phyloP scores from a whole-genome alignment of 371 early-diverging fungal genomes.

The Nematocida homosporus region DNA sequence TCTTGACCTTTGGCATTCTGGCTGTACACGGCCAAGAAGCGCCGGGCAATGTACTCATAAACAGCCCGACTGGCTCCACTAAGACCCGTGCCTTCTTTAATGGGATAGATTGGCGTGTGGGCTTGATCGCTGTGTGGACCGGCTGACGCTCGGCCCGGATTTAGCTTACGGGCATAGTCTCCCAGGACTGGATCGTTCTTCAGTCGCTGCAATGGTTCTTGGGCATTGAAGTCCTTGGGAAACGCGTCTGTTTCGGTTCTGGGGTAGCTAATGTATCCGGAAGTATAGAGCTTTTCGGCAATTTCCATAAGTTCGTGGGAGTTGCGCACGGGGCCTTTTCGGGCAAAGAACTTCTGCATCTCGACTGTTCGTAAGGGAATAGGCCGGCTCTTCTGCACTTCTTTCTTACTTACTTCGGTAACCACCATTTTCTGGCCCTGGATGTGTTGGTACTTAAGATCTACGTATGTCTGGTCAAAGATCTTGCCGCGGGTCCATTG shows the following conservation, averaged over 20 bases:
- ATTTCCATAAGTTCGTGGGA: conserved; percentile 79
- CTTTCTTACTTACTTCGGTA: conserved; percentile 71
- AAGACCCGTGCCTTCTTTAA: conserved; percentile 71
- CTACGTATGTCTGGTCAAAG: conserved; percentile 67
- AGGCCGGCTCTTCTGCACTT: conserved; percentile 89
- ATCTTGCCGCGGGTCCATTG: conserved; percentile 64
- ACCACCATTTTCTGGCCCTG: conserved; percentile 3
- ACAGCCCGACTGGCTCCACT: conserved; percentile 72
- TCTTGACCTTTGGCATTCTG: conserved; percentile 84
- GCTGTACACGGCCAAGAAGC: conserved; percentile 87
- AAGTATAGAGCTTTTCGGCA: conserved; percentile 55
- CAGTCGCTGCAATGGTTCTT: conserved; percentile 59
- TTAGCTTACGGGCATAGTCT: conserved; percentile 40
- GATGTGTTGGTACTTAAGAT: conserved; percentile 15
- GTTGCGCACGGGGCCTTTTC: conserved; percentile 68
- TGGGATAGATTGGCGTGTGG: conserved; percentile 98
- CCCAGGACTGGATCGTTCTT: conserved; percentile 53
- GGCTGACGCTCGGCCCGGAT: conserved; percentile 71
- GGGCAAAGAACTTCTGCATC: conserved; percentile 68
- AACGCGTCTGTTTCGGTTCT: conserved; percentile 97
- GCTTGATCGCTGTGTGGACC: conserved; percentile 92
- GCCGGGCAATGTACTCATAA: conserved; percentile 81
- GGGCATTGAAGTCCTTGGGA: conserved; percentile 74
- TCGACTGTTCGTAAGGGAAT: conserved; percentile 72
- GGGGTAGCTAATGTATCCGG: conserved; percentile 91